These are phyloP conservation scores for Coriolopsis trogii DNA, from an alignment of 1,284 basidiomycete species.

Conservation along the genomic window DNA sequence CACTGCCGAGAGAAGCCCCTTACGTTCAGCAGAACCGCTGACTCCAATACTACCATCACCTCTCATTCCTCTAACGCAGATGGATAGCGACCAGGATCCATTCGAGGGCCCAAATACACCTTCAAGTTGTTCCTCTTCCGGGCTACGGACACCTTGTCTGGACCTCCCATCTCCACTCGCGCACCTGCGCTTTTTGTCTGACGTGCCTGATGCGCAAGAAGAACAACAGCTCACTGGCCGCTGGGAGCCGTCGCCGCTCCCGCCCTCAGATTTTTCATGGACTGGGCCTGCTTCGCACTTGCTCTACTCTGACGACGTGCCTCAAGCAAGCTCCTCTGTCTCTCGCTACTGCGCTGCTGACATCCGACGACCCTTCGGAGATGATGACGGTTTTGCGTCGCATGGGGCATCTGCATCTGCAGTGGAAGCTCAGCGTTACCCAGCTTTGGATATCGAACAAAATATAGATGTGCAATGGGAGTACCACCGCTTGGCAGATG, in stretches of 20 bases:
- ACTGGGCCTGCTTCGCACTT: not conserved
- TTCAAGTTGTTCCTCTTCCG: not conserved
- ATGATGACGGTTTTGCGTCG: not conserved
- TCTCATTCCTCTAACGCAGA: no score
- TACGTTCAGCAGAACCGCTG: no score
- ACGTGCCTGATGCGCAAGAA: no score
- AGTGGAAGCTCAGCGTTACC: no score
- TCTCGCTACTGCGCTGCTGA: not conserved
- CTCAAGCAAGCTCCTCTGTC: constrained; percentile 18
- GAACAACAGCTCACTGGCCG: no score
- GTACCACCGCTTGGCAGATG: constrained; percentile 16
- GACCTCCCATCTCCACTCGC: not conserved
- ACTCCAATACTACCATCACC: no score
- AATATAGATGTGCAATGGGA: not conserved
- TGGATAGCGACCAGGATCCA: no score
- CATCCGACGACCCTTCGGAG: not conserved
- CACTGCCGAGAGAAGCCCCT: not conserved
- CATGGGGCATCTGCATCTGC: not conserved
- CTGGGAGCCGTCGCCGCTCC: not conserved
- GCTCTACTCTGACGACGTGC: constrained; percentile 8
- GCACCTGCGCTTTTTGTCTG: constrained; percentile 6
- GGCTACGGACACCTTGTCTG: constrained; percentile 1
- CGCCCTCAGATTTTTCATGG: constrained; percentile 10
- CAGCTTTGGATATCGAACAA: not conserved
- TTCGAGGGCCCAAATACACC: no score